phyloP scores from a whole-genome alignment of 305 asterid genomes.

The Salvia sclarea region DNA sequence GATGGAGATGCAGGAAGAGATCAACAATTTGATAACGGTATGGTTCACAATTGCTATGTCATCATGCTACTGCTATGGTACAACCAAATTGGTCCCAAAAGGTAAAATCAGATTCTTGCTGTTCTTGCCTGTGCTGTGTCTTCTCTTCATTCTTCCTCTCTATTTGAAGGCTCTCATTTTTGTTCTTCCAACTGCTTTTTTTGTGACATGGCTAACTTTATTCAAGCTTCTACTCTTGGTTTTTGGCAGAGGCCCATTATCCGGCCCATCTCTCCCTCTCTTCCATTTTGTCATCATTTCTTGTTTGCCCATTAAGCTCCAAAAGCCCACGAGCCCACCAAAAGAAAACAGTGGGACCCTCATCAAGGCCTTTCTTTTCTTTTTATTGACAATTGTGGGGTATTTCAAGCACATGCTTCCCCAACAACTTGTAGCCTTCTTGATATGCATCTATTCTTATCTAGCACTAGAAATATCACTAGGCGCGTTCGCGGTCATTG shows the following conservation, averaged over 20 bases:
- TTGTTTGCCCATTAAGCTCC: conserved; percentile 41
- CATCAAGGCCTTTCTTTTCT: conserved; percentile 6
- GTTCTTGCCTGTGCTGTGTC: conserved; percentile 39
- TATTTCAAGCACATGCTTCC: conserved; percentile 26
- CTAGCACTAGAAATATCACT: conserved; percentile 37
- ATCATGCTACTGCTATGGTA: conserved; percentile 41
- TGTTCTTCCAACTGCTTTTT: conserved; percentile 38
- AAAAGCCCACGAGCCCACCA: conserved; percentile 15
- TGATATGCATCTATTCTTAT: conserved; percentile 33
- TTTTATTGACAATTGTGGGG: conserved; percentile 25
- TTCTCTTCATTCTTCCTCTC: conserved; percentile 48
- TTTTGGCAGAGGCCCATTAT: conserved; percentile 48
- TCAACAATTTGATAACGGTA: conserved; percentile 43
- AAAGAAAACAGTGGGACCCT: background rate
- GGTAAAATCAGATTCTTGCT: conserved; percentile 44
- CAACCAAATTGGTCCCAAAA: conserved; percentile 38
- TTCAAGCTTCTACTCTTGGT: conserved; percentile 55
- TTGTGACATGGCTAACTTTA: conserved; percentile 49
- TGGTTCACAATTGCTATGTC: conserved; percentile 35
- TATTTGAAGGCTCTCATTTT: conserved; percentile 38
- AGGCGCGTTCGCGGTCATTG: conserved; percentile 27
- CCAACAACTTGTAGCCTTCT: conserved; percentile 18
- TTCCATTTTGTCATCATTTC: conserved; percentile 35
- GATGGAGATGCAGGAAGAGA: conserved; percentile 40
- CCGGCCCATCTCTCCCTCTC: conserved; percentile 46